Base-by-base conservation (phyloP, 805 yeast species). In the Huiozyma naganishii region DNA sequence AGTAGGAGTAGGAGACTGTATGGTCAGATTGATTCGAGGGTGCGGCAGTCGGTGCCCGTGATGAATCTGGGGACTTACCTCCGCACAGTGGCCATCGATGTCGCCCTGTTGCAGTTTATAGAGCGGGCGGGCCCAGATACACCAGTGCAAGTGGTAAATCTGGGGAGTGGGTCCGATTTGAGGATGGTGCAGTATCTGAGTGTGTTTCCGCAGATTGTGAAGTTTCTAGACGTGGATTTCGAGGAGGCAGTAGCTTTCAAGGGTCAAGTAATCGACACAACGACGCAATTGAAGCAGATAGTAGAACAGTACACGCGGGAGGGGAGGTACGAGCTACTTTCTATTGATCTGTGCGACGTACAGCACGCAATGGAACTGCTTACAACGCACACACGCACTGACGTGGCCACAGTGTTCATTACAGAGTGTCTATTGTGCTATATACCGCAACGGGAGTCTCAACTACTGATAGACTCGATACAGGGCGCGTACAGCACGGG, bases 1-100 rank as follows among this genome's bases (percentile, higher is more conserved):
- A 2, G 23, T 8, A 23, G 46, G 11, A 51, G 51, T 23, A 49
- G 57, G 30, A 49, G 59, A 27, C 44, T 48, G 1, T 43, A 48
- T 33, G 49, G 53, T 1, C 55, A 52, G 34, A 50, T 59, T 2
- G 46, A 48, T 17, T 52, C 41, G 38, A 41, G 49, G 2, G 44
- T 55, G 11, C 41, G 37, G 23, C 42, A 52, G 13, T 77, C 80
- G 46, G 62, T 74, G 9, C 90, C 90, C 0, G 68, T 82, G 13
- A 81, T 83, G 52, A 83, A 82, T 52, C 62, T 83, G 40, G 89
- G 89, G 0, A 80, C 88, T 0, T 82, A 76, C 57, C 62, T 80
- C 17, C 63, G 90, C 33, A 78, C 84, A 0, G 57, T 52, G 12
- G 59, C 76, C 12, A 73, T 82, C 28, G 77, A 80, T 53, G 17